Conservation (phyloP, 805 yeast genomes). For the Starmera pachycereana region DNA sequence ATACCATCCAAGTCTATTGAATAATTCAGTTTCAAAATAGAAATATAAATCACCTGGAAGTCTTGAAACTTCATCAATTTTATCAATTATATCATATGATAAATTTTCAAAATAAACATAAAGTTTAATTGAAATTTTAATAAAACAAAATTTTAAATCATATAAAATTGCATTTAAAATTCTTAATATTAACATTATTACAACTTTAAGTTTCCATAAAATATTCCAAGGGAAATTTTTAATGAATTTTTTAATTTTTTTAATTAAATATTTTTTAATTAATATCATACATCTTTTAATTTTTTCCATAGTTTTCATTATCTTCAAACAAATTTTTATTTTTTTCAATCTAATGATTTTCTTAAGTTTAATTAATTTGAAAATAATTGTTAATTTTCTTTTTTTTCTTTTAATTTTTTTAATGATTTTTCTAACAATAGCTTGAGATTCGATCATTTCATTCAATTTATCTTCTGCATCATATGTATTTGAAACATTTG, state of each 20-base stretch:
- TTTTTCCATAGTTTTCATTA: slow-evolving; percentile 14
- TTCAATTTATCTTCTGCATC: neutral
- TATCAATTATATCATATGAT: neutral
- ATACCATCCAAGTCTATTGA: slow-evolving; percentile 6
- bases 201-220: slow-evolving; percentile 10
- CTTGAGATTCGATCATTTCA: neutral
- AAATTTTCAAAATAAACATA: slow-evolving; percentile 6
- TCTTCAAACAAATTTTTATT: slow-evolving; percentile 8
- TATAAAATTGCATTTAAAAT: slow-evolving; percentile 11
- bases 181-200: slow-evolving; percentile 9
- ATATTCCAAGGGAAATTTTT: slow-evolving; percentile 12
- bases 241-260: slow-evolving; percentile 7
- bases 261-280: slow-evolving; percentile 8
- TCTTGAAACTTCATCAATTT: neutral
- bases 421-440: slow-evolving; percentile 9
- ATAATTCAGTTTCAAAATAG: slow-evolving; percentile 9
- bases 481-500: neutral
- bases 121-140: slow-evolving; percentile 9
- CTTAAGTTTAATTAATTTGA: slow-evolving; percentile 14
- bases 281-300: slow-evolving; percentile 9
- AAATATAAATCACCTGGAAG: slow-evolving; percentile 9
- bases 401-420: slow-evolving; percentile 5
- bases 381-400: slow-evolving; percentile 6
- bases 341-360: slow-evolving; percentile 7
- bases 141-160: slow-evolving; percentile 3